Base-by-base conservation (phyloP, 345 rosid genomes). In the Arabidopsis suecica region DNA sequence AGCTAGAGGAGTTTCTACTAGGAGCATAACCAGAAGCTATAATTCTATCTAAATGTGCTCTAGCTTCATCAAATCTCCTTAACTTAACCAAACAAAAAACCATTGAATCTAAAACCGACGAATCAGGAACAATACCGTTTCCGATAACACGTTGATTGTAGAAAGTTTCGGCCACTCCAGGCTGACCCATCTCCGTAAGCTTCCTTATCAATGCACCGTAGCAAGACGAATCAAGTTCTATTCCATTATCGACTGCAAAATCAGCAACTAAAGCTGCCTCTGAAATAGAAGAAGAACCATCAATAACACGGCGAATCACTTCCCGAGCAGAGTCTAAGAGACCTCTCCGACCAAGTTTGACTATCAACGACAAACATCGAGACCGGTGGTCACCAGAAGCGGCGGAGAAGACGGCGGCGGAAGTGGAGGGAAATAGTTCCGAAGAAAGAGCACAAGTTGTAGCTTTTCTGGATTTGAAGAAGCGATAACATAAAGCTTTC, bases 31-130 rank as follows among this genome's bases (percentile, higher is more conserved):
- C 78, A 74, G 64, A 68, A 25, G 51, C 70, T 62, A 84, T 3
- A 77, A 83, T 73, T 61, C 78, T 73, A 83, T 89, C 85, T 63
- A 87, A 86, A 78, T 76, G 74, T 1, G 30, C 38, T 65, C 64
- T 61, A 9, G 94, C 94, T 61, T 86, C 92, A 41, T 87, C 84
- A 22, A 86, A 54, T 54, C 82, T 84, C 56, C 84, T 80, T 66
- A 91, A 40, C 61, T 79, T 82, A 82, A 84, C 86, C 55, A 79
- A 70, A 77, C 91, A 89, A 68, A 80, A 58, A 38, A 86, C 74
- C 83, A 85, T 75, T 9, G 85, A 82, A 79, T 86, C 79, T 59
- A 85, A 74, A 78, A 86, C 81, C 7, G 47, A 53, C 1, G 81
- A 32, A 75, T 83, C 81, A 38, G 85, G 83, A 61, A 75, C 80